Evolutionary conservation across 1,284 basidiomycete species (phyloP).

Genomic region (Clitocybe nebularis): DNA sequence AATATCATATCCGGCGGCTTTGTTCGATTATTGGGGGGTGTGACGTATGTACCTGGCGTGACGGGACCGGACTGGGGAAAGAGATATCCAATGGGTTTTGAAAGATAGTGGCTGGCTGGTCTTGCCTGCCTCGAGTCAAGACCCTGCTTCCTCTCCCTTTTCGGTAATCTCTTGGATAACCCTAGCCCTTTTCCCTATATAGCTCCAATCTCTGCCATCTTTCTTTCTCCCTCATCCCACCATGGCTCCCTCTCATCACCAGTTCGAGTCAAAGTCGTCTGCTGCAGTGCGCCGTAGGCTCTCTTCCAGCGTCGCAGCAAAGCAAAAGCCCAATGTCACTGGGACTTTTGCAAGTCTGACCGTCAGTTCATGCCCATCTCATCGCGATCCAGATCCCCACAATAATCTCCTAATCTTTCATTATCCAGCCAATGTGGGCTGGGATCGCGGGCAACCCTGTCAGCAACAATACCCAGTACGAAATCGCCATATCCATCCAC

Average conservation of each 20-base stretch:
- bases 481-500: constrained; percentile 73
- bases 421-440: constrained; percentile 75
- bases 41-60: too few species aligned
- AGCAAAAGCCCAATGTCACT: constrained; percentile 46
- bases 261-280: constrained; percentile 62
- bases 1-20: too few species aligned
- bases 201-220: constrained; percentile 20
- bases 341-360: constrained; percentile 59
- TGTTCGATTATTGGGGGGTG: too few species aligned
- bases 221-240: constrained; percentile 19
- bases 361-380: constrained; percentile 36
- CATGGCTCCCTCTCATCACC: constrained; percentile 40
- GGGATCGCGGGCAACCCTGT: constrained; percentile 62
- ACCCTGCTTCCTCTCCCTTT: too few species aligned
- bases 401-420: constrained; percentile 14
- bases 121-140: too few species aligned
- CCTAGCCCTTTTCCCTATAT: constrained; percentile 32
- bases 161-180: too few species aligned
- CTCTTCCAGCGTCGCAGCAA: constrained; percentile 51
- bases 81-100: too few species aligned
- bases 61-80: too few species aligned
- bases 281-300: constrained; percentile 61
- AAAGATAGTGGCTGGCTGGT: too few species aligned
- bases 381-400: constrained; percentile 16
- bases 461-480: constrained; percentile 55